A percentile compares a stretch with the other conserved stretches of the same genome.
phyloP scores from a whole-genome alignment of 2,329 filamentous ascomycete genomes.

The Aspergillus fumigatiaffinis region DNA sequence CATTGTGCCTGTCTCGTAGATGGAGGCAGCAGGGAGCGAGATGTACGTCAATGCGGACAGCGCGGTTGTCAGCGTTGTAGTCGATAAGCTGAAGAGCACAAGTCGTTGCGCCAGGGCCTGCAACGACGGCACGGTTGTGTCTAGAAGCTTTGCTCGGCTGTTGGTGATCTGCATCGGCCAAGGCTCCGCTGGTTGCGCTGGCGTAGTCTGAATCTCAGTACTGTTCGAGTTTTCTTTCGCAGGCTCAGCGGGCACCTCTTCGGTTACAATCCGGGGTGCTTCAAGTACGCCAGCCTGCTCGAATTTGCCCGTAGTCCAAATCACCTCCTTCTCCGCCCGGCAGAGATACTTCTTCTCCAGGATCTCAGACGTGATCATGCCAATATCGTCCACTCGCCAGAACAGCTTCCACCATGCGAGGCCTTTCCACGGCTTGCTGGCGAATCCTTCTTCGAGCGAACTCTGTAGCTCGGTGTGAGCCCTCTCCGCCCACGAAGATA shows the following conservation, averaged over 20 bases:
- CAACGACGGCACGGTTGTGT: conserved; percentile 65
- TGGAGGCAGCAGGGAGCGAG: conserved; percentile 47
- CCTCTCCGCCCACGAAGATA: conserved; percentile 70
- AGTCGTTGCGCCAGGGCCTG: conserved; percentile 70
- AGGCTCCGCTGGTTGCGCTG: conserved; percentile 26
- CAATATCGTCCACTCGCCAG: conserved; percentile 90
- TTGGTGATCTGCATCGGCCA: conserved; percentile 75
- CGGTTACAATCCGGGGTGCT: conserved; percentile 6
- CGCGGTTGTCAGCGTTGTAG: conserved; percentile 60
- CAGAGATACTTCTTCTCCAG: conserved; percentile 72
- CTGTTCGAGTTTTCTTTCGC: conserved; percentile 14
- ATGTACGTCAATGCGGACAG: conserved; percentile 55
- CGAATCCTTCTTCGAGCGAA: conserved; percentile 73
- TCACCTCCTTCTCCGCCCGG: conserved; percentile 72
- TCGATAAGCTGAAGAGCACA: conserved; percentile 70
- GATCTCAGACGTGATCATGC: conserved; percentile 76
- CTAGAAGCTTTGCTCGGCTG: conserved; percentile 63
- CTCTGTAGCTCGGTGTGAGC: conserved; percentile 81
- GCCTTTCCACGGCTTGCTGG: conserved; percentile 71
- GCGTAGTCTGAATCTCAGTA: conserved; percentile 3
- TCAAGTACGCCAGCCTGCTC: conserved; percentile 57
- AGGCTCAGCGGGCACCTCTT: background rate
- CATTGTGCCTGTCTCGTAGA: conserved; percentile 59
- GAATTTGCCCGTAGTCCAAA: conserved; percentile 77
- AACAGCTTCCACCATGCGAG: conserved; percentile 93